Evolutionary conservation across 768 basidiomycete genomes (phyloP), one percentile per base, ranked within the genome.

Genomic region (Calocera viscosa): DNA sequence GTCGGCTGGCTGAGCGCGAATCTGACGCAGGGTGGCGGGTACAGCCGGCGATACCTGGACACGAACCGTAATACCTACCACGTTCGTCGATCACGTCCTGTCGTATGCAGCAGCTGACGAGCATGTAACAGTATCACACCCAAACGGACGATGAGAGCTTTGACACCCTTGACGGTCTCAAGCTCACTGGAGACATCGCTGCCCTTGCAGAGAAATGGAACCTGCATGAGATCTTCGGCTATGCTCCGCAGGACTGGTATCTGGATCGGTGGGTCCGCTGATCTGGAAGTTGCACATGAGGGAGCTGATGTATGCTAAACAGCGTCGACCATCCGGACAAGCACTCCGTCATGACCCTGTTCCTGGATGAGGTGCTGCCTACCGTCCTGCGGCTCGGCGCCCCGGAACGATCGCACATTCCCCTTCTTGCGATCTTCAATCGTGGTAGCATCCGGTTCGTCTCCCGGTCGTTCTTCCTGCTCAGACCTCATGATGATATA

Each of bases 21-120:
- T 49, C 75, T 33, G 78, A 80, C 43, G 70, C 77, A 28, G 74
- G 72, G 64, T 74, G 75, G n/a, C 77, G 76, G 47, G 75, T 60
- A 0, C 63, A 63, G 22, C 72, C 80, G 90, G 32, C 80, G 90
- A 32, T 92, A 93, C 73, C 77, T 93, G 17, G 90, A 92, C 71
- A 83, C 88, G 47, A 92, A 92, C 73, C 83, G 87, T 28, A 83
- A 87, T 32, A 87, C 86, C 12, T 90, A 85, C 67, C 83, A 91
- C 76, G 83, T 88, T 71, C n/a, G 73, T 72, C 35, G 35, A 12
- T 70, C 71, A 67, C 10, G 71, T 72, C 24, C 24, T 35, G 22
- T 64, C 66, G 7, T 64, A 5, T 17, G 24, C 2, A 30, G 2
- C 53, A 17, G 19, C 11, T 17, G 1, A 16, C 1, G 12, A 38